These are phyloP conservation scores for Russula foetens DNA, from an alignment of 768 basidiomycete species.

Conservation along the genomic window DNA sequence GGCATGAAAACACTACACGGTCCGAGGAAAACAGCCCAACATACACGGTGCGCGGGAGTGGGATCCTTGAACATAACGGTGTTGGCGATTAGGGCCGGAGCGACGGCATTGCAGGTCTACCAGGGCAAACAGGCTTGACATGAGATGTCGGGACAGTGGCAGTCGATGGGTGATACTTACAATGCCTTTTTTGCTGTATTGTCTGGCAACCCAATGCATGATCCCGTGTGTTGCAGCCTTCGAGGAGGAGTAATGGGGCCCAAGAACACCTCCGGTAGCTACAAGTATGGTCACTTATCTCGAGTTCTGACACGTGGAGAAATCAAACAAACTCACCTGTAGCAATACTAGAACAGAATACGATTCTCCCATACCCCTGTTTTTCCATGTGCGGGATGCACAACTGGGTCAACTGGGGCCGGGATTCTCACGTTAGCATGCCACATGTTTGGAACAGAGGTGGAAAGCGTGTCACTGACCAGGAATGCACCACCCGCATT, in stretches of 20 bases:
- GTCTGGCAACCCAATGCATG: conserved; percentile 44
- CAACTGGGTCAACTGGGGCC: conserved; percentile 39
- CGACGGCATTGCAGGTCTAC: conserved; percentile 45
- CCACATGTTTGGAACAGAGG: background rate
- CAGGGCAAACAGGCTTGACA: background rate
- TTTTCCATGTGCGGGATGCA: conserved; percentile 43
- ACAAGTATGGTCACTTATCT: background rate
- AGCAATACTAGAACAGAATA: conserved; percentile 48
- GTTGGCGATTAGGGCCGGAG: conserved; percentile 43
- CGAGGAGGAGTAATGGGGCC: conserved; percentile 50
- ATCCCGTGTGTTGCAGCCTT: conserved; percentile 48
- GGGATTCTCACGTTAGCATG: background rate
- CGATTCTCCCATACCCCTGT: conserved; percentile 41
- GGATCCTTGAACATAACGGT: conserved; percentile 43
- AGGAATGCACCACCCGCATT: conserved; percentile 41
- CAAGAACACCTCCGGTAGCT: conserved; percentile 46
- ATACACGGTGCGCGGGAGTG: conserved; percentile 28
- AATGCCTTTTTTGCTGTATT: conserved; percentile 44
- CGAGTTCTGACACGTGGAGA: background rate
- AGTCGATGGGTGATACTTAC: conserved; percentile 28
- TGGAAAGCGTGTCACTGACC: conserved; percentile 27
- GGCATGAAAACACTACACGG: background rate
- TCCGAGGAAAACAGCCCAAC: background rate
- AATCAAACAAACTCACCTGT: conserved; percentile 28
- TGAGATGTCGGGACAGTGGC: background rate